Percentiles rank a stretch among this genome's conserved stretches.
These are phyloP conservation scores for Moesziomyces globuligerus DNA, from an alignment of 1,284 basidiomycete species.

Conservation along the genomic window DNA sequence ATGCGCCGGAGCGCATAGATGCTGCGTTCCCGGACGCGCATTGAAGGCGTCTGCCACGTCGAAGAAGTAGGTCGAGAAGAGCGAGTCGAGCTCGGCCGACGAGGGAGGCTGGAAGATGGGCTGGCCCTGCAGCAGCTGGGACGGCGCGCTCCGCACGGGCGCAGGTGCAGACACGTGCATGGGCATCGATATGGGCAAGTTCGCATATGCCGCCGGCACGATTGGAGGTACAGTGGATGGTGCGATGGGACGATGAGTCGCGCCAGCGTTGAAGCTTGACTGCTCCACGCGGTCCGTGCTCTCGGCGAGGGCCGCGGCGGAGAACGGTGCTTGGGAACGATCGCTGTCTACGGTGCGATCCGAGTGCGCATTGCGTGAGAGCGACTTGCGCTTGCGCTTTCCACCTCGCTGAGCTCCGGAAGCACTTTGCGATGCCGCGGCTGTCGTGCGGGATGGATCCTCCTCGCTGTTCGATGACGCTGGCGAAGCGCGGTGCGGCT, in stretches of 20 bases:
- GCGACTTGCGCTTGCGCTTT: slow-evolving; percentile 20
- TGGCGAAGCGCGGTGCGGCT: background rate
- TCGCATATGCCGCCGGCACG: background rate
- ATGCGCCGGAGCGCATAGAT: background rate
- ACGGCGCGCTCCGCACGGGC: slow-evolving; percentile 7
- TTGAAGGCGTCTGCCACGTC: slow-evolving; percentile 38
- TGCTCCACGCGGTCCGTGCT: too few relatives aligned
- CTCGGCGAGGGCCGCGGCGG: too few relatives aligned
- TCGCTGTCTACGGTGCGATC: too few relatives aligned
- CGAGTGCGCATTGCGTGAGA: background rate
- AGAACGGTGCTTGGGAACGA: too few relatives aligned
- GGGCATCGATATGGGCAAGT: slow-evolving; percentile 3
- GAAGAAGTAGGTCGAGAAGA: slow-evolving; percentile 51
- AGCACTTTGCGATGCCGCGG: background rate
- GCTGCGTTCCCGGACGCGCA: slow-evolving; percentile 7
- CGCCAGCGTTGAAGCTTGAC: slow-evolving; percentile 1
- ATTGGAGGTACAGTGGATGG: background rate
- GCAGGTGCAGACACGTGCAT: slow-evolving; percentile 4
- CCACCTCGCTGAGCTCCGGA: slow-evolving; percentile 1
- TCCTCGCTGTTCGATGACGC: slow-evolving; percentile 1
- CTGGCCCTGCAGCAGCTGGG: slow-evolving; percentile 29
- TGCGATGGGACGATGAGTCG: too few relatives aligned
- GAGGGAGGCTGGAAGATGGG: slow-evolving; percentile 46
- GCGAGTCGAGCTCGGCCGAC: slow-evolving; percentile 46
- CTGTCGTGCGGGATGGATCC: background rate